These are phyloP conservation scores for Aspergillus candidus DNA, from an alignment of 2,329 filamentous ascomycete genomes.

Conservation along the genomic window DNA sequence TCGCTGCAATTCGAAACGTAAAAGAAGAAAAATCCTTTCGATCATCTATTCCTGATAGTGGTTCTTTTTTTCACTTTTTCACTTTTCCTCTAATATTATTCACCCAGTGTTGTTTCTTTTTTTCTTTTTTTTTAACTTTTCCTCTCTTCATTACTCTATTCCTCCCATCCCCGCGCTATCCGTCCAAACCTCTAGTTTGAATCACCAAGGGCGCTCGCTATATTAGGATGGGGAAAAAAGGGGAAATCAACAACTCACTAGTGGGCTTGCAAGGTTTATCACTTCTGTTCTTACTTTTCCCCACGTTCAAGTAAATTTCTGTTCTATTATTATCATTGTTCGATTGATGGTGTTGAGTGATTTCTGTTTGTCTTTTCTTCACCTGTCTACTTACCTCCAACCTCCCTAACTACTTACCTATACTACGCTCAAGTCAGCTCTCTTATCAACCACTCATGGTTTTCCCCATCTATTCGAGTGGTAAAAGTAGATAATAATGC, in stretches of 20 bases:
- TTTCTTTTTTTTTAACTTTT: constrained; percentile 8
- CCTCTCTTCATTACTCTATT: constrained; percentile 11
- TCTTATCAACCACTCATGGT: too few species aligned
- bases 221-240: constrained; percentile 32
- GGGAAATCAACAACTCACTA: constrained; percentile 25
- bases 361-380: constrained; percentile 1
- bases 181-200: constrained; percentile 20
- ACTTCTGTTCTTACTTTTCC: constrained; percentile 2
- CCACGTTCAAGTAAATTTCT: constrained; percentile 1
- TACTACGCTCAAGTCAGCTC: background rate
- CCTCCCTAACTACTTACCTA: background rate
- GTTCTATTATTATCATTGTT: background rate
- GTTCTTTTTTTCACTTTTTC: constrained; percentile 15
- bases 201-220: constrained; percentile 29
- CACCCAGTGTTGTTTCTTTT: constrained; percentile 2
- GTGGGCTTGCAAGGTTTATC: constrained; percentile 21
- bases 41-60: background rate
- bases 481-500: too few species aligned
- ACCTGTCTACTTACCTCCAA: background rate
- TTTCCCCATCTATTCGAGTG: too few species aligned
- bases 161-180: constrained; percentile 10
- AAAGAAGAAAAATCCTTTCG: background rate
- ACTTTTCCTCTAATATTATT: constrained; percentile 2
- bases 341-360: constrained; percentile 12
- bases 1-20: background rate